A percentile compares a stretch with the other conserved stretches of the same genome.
These are phyloP conservation scores for Starmerella riodocensis DNA, from an alignment of 805 yeast genomes.

Conservation along the genomic window DNA sequence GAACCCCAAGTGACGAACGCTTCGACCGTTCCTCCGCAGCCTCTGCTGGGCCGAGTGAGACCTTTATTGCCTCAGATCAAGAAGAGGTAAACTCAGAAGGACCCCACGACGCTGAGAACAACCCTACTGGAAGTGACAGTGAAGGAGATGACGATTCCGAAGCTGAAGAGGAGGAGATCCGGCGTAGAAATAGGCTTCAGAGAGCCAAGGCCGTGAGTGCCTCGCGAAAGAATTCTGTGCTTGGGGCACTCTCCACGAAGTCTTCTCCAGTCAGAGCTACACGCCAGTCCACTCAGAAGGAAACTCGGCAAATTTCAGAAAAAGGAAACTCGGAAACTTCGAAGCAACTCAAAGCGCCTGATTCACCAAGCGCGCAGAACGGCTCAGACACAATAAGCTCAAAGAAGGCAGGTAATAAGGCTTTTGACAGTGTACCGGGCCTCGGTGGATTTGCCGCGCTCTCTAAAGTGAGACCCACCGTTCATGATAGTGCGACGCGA, in stretches of 20 bases:
- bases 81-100: no score
- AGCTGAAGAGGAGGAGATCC: slow-evolving; percentile 4
- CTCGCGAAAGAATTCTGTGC: not conserved
- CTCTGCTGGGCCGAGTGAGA: no score
- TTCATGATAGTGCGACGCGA: slow-evolving; percentile 4
- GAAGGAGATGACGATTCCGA: not conserved
- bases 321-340: no score
- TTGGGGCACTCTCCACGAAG: not conserved
- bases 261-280: not conserved
- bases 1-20: no score
- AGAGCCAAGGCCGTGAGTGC: slow-evolving; percentile 2
- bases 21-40: no score
- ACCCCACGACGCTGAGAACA: no score
- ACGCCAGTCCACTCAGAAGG: slow-evolving; percentile 1
- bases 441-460: slow-evolving; percentile 9
- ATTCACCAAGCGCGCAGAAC: not conserved
- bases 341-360: no score
- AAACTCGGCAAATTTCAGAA: not conserved
- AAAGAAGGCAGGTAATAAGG: not conserved
- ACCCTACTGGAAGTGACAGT: not conserved
- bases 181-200: not conserved
- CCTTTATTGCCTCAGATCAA: no score
- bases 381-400: not conserved
- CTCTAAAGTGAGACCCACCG: not conserved
- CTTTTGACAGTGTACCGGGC: slow-evolving; percentile 4